Conservation (phyloP, 257 asterid species). For the Cynanchum wilfordii region DNA sequence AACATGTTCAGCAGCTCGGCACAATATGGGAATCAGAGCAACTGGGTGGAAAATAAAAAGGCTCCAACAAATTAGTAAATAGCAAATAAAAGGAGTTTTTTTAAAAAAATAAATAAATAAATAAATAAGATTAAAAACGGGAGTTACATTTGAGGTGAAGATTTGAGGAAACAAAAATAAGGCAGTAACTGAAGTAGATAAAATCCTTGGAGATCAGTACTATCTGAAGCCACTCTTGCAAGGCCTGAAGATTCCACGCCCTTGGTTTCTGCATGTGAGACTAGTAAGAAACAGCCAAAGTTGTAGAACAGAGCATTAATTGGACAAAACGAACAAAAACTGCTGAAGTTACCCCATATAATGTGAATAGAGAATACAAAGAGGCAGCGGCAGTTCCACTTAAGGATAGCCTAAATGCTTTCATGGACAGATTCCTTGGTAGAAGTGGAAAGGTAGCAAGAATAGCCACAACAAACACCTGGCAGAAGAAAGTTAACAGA, state of each 20-base stretch:
- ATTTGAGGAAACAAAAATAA: constrained; percentile 66
- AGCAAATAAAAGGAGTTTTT: not conserved
- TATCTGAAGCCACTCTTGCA: constrained; percentile 86
- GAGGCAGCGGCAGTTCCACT: constrained; percentile 79
- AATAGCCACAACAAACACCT: constrained; percentile 76
- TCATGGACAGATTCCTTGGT: constrained; percentile 63
- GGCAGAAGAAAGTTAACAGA: constrained; percentile 12
- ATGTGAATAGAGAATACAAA: constrained; percentile 63
- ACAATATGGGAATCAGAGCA: constrained; percentile 76
- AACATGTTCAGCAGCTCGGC: constrained; percentile 71
- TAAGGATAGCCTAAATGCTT: constrained; percentile 77
- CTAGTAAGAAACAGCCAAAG: constrained; percentile 19
- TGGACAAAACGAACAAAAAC: not conserved
- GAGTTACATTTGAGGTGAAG: constrained; percentile 80
- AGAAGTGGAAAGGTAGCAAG: constrained; percentile 73
- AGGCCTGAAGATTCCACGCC: constrained; percentile 88
- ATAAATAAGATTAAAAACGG: constrained; percentile 5
- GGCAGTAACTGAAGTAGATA: constrained; percentile 75
- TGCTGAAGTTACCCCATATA: constrained; percentile 68
- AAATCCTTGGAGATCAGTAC: constrained; percentile 77
- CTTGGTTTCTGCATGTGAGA: constrained; percentile 75
- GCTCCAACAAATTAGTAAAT: not conserved
- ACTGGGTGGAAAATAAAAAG: constrained; percentile 38
- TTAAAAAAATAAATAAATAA: not conserved
- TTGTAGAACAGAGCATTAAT: not conserved